Base-by-base conservation (phyloP, 148 eudicot genomes). In the Tetragonia tetragonoides region DNA sequence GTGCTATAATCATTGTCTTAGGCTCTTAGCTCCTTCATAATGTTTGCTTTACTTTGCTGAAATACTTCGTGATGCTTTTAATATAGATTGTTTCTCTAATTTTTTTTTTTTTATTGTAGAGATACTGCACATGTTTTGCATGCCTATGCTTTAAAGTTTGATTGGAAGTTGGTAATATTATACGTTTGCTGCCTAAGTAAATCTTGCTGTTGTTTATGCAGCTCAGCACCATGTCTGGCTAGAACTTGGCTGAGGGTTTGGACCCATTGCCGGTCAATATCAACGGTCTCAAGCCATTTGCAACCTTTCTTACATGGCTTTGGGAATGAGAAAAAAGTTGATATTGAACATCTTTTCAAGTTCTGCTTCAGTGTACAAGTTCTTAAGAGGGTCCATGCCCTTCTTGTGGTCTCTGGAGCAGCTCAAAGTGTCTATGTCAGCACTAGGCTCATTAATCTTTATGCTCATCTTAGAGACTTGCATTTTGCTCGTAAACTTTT, bases 361-460 rank as follows among this genome's bases (percentile, higher is more conserved):
- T 80, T 73, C 21, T 88, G 93, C 84, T 75, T 72, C 24, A 77
- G 75, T 70, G 70, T 78, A 40, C 81, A 63, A 24, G 56, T 24
- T 81, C 81, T 84, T 68, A 87, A 79, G 84, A 77, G 73, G 75
- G 83, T 83, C 42, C 97, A 92, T 67, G 87, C 92, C 44, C 87
- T 79, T 54, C 88, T 92, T 61, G 77, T 90, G 76, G 93, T 88
- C 69, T 87, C 87, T 20, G 93, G 93, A 75, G 83, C 84, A 71
- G 76, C 85, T 46, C 84, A 85, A 46, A 87, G 85, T 76, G 68
- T 79, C 68, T 85, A 70, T 64, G 69, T 86, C 73, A 84, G 81
- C 75, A 92, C 92, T 63, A 85, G 90, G 83, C 90, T 92, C 71
- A 74, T 92, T 70, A 92, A 90, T 79, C 76, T 84, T 38, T 90